These are phyloP conservation scores for Arctostaphylos glauca DNA, from an alignment of 148 eudicot species.

Conservation along the genomic window DNA sequence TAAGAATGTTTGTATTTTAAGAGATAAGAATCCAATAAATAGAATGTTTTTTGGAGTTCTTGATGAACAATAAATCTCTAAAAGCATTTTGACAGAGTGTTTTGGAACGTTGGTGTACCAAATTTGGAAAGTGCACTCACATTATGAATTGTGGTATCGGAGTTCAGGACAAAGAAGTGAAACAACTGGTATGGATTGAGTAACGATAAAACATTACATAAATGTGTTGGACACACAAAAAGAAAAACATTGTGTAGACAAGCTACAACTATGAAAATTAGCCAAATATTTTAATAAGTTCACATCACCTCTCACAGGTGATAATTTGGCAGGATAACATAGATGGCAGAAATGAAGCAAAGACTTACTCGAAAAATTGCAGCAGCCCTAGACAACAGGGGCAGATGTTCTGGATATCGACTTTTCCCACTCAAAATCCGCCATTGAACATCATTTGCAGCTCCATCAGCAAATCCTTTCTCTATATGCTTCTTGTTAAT, in stretches of 20 bases:
- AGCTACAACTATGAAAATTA: not conserved
- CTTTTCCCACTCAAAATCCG: conserved; percentile 76
- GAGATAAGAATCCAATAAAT: too few relatives aligned
- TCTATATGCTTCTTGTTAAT: conserved; percentile 43
- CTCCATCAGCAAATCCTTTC: conserved; percentile 41
- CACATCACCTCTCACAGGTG: not conserved
- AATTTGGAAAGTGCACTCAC: too few relatives aligned
- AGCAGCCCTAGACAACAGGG: conserved; percentile 66
- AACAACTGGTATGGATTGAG: not conserved
- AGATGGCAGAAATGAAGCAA: not conserved
- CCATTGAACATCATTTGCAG: conserved; percentile 61
- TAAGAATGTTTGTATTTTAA: too few relatives aligned
- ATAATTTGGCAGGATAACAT: not conserved
- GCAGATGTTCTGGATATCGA: conserved; percentile 66
- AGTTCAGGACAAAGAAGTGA: not conserved
- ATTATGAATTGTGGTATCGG: too few relatives aligned
- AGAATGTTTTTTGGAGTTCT: too few relatives aligned
- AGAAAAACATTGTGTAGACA: not conserved
- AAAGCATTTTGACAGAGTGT: too few relatives aligned
- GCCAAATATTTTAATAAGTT: not conserved
- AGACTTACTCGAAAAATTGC: conserved; percentile 78
- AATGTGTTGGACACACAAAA: not conserved
- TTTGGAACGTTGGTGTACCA: too few relatives aligned
- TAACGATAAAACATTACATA: not conserved
- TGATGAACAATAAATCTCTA: too few relatives aligned